These are phyloP conservation scores for Lagerstroemia speciosa DNA, from an alignment of 345 rosid genomes.

Conservation along the genomic window DNA sequence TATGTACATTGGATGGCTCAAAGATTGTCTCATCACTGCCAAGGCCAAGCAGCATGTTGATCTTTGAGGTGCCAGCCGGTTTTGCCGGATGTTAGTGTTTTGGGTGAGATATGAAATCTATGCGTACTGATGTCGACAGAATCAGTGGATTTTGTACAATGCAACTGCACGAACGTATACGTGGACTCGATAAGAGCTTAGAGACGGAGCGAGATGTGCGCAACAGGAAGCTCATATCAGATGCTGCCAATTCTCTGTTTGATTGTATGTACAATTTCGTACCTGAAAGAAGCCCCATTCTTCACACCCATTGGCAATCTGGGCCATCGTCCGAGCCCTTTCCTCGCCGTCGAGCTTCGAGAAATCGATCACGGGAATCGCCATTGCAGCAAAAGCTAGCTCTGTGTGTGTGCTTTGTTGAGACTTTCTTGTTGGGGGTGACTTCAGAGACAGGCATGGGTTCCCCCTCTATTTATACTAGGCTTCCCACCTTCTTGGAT, in stretches of 20 bases:
- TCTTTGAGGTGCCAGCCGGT: no score
- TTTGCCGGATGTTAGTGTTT: not conserved
- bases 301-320: constrained; percentile 65
- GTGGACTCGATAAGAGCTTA: no score
- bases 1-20: no score
- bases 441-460: not conserved
- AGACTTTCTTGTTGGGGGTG: no score
- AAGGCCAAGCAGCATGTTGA: no score
- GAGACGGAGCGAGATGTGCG: no score
- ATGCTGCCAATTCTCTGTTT: no score
- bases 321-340: constrained; percentile 50
- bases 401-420: not conserved
- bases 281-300: constrained; percentile 99
- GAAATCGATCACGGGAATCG: constrained; percentile 86
- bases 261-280: no score
- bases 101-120: not conserved
- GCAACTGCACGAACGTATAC: no score
- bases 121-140: not conserved
- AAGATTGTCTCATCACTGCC: no score
- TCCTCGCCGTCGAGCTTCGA: constrained; percentile 66
- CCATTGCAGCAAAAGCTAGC: constrained; percentile 38
- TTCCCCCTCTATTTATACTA: constrained; percentile 1
- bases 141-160: no score
- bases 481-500: not conserved
- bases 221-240: no score